A percentile compares a stretch with the other conserved stretches of the same genome.
phyloP scores from a whole-genome alignment of 345 rosid species.

The Eucalyptus shirleyi region DNA sequence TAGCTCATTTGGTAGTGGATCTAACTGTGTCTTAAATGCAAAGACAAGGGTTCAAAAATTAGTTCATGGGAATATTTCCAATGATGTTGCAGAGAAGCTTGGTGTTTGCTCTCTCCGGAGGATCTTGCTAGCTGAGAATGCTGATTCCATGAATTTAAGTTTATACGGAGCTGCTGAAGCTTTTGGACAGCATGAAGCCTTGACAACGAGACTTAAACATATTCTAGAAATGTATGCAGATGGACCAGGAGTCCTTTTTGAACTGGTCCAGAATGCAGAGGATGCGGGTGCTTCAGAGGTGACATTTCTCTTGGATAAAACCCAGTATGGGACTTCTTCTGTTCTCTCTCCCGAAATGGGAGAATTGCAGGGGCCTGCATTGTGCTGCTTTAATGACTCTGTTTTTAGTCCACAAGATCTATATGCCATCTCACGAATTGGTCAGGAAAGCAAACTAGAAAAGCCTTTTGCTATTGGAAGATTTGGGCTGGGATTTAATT shows the following conservation, averaged over 20 bases:
- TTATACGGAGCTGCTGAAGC: slow-evolving; percentile 97
- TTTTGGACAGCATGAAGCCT: slow-evolving; percentile 97
- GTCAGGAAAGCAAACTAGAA: slow-evolving; percentile 96
- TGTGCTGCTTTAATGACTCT: slow-evolving; percentile 90
- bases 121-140: slow-evolving; percentile 90
- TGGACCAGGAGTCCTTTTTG: slow-evolving; percentile 95
- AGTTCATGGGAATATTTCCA: slow-evolving; percentile 86
- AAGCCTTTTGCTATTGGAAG: slow-evolving; percentile 93
- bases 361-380: slow-evolving; percentile 98
- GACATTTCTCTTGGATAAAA: slow-evolving; percentile 77
- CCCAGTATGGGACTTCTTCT: slow-evolving; percentile 94
- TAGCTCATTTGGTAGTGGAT: slow-evolving; percentile 36
- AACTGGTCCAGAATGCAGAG: slow-evolving; percentile 93
- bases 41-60: slow-evolving; percentile 64
- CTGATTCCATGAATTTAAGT: slow-evolving; percentile 92
- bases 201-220: slow-evolving; percentile 93
- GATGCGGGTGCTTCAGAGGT: slow-evolving; percentile 98
- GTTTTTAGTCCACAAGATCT: slow-evolving; percentile 92
- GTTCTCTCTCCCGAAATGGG: slow-evolving; percentile 98
- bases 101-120: slow-evolving; percentile 95
- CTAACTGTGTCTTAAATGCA: slow-evolving; percentile 42
- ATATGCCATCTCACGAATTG: slow-evolving; percentile 94
- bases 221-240: slow-evolving; percentile 99
- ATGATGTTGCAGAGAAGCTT: slow-evolving; percentile 92
- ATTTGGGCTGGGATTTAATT: slow-evolving; percentile 94